Base-by-base conservation (phyloP, 106 monocot genomes). In the Posidonia australis region DNA sequence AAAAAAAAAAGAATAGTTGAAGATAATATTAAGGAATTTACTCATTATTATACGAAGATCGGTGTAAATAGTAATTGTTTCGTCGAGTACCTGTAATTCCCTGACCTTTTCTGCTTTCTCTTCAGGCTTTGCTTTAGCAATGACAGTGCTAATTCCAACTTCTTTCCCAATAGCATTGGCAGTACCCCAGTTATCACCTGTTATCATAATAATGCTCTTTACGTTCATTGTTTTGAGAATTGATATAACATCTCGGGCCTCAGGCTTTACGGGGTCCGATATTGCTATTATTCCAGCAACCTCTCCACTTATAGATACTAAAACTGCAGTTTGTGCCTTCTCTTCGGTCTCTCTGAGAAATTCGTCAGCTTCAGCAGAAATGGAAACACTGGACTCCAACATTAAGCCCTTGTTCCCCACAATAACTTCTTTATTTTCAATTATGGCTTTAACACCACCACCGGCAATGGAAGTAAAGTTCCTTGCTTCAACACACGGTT, bases 121-220 rank as follows among this genome's bases (percentile, higher is more conserved):
- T 5, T 85, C 77, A 43, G 92, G 92, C 58, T 76, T 88, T 27
- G 85, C 83, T 77, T 93, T 85, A 42, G 92, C 92, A 71, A 93
- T 42, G 57, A 88, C 59, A 30, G 54, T 70, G 6, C 83, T 72
- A 9, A 93, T 93, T 16, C 92, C 88, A 25, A 93, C 81, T 56
- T 83, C 85, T 66, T 75, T 79, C 10, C 85, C 85, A 60, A 88
- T 93, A 48, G 92, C 81, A 24, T 75, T 85, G 32, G 92, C 92
- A 46, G 92, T 93, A 21, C 92, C 88, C 92, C 80, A 88, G 62
- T 93, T 93, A 77, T 93, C 88, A 42, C 92, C 92, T 10, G 92
- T 93, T 14, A 93, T 88, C 92, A 93, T 85, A 64, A 93, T 85
- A 64, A 93, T 85, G 66, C 81, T 85, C 53, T 80, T 76, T 69